A percentile compares a stretch with the other conserved stretches of the same genome.
phyloP scores from a whole-genome alignment of 257 asterid genomes.

The Salvia hispanica region DNA sequence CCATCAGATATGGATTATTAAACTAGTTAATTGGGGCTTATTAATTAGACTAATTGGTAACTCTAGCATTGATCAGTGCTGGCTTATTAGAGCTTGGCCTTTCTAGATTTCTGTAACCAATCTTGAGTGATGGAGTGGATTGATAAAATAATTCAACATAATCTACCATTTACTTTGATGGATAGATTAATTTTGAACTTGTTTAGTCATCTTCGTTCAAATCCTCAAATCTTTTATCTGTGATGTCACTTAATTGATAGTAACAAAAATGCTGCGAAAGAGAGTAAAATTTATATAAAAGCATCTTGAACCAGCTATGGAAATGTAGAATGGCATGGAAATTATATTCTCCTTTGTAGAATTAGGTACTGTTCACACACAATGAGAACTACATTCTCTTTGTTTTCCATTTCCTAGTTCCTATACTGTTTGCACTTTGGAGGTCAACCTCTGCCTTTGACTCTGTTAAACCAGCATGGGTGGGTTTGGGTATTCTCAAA shows the following conservation, averaged over 20 bases:
- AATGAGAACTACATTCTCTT: conserved; percentile 39
- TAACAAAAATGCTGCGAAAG: not conserved
- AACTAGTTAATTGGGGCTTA: too few relatives aligned
- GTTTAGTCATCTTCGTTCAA: too few relatives aligned
- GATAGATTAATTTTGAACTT: too few relatives aligned
- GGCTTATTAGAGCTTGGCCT: conserved; percentile 8
- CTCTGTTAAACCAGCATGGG: conserved; percentile 24
- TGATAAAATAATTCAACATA: too few relatives aligned
- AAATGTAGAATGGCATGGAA: conserved; percentile 55
- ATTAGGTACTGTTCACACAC: not conserved
- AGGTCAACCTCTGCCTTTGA: conserved; percentile 20
- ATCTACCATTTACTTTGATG: too few relatives aligned
- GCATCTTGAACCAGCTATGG: conserved; percentile 21
- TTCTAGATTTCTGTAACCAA: not conserved
- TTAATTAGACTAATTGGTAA: not conserved
- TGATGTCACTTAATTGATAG: not conserved
- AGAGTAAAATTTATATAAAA: conserved; percentile 15
- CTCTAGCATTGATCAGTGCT: not conserved
- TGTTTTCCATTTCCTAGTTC: conserved; percentile 32
- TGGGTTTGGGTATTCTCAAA: conserved; percentile 23
- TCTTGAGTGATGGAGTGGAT: too few relatives aligned
- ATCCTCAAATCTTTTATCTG: too few relatives aligned
- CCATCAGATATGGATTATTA: not conserved
- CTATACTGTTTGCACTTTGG: conserved; percentile 12
- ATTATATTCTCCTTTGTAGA: conserved; percentile 61